Conservation (phyloP, 2,329 filamentous ascomycete species). For the Apiospora marii region DNA sequence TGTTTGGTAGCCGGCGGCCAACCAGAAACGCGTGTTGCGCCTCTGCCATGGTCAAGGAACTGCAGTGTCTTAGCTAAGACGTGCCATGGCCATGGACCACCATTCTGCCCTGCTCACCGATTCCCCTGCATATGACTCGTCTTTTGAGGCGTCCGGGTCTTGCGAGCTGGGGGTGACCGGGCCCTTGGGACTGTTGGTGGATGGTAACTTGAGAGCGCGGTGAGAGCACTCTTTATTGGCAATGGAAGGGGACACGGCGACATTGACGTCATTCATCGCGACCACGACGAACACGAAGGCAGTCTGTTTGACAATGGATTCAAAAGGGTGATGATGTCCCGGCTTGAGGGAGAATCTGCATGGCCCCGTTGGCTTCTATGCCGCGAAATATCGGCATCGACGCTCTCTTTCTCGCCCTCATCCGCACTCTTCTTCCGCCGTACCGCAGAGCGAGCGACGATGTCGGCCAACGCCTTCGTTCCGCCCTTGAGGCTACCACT, state of each 20-base stretch:
- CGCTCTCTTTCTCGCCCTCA: background rate
- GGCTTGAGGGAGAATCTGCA: background rate
- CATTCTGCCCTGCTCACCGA: background rate
- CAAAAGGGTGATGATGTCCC: background rate
- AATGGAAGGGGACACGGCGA: background rate
- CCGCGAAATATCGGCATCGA: background rate
- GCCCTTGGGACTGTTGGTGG: background rate
- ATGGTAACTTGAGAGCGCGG: background rate
- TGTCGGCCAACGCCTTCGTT: background rate
- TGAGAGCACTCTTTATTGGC: background rate
- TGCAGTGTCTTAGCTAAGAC: background rate
- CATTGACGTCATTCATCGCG: background rate
- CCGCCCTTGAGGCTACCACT: background rate
- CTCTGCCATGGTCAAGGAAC: background rate
- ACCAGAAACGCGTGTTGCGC: background rate
- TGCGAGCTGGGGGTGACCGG: background rate
- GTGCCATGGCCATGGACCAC: background rate
- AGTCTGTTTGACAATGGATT: background rate
- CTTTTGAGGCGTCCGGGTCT: background rate
- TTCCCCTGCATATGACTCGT: background rate
- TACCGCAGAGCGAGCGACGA: background rate
- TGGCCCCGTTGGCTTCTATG: background rate
- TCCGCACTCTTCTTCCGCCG: background rate
- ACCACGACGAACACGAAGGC: background rate
- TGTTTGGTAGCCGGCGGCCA: background rate